Evolutionary conservation across 176 grass and related monocot species (phyloP).

Genomic region (Avena eriantha): DNA sequence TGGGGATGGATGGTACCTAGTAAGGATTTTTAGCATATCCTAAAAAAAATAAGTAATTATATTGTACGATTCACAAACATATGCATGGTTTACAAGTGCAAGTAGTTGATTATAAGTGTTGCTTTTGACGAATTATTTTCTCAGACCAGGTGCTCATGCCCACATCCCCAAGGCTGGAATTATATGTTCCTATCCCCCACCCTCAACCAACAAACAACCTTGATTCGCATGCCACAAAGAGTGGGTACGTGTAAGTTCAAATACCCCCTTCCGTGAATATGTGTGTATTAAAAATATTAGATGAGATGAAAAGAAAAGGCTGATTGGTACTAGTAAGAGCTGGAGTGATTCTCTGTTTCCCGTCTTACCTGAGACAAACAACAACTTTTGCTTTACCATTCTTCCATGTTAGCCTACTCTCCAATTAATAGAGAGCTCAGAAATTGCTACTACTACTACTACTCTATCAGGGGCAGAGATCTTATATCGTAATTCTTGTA

Average conservation of each 20-base stretch:
- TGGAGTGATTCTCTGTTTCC: constrained; percentile 26
- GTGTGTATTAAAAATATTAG: constrained; percentile 16
- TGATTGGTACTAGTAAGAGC: not conserved
- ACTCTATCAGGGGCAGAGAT: not conserved
- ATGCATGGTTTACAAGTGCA: not conserved
- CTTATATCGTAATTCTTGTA: not conserved
- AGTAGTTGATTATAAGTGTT: not conserved
- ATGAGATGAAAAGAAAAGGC: not conserved
- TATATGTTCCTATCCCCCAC: not conserved
- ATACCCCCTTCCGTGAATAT: too few species aligned
- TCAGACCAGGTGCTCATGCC: not conserved
- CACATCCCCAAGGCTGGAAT: not conserved
- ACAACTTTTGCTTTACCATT: constrained; percentile 39
- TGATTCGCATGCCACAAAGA: not conserved
- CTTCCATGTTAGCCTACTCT: constrained; percentile 25
- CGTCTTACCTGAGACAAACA: constrained; percentile 26
- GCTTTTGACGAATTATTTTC: not conserved
- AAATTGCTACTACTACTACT: not conserved
- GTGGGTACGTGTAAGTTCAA: not conserved
- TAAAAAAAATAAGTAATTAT: not conserved
- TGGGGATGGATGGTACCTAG: not conserved
- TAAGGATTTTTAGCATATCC: not conserved
- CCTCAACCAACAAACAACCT: not conserved
- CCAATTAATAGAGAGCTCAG: not conserved
- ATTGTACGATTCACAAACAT: not conserved